Evolutionary conservation across 2,329 filamentous ascomycete genomes (phyloP).

Genomic region (Gyromitra esculenta): DNA sequence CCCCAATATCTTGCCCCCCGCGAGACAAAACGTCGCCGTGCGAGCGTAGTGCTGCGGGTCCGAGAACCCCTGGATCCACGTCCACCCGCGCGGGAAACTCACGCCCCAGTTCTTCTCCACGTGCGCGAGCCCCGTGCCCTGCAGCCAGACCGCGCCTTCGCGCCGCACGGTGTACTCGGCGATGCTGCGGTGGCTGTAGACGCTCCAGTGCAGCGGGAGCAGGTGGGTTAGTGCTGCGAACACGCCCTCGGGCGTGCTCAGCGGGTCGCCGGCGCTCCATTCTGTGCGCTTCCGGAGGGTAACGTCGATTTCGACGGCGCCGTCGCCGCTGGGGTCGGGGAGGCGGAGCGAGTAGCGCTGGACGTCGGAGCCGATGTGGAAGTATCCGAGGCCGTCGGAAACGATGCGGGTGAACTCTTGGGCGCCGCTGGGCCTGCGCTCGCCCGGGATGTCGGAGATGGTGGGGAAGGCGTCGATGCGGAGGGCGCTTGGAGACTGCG

Average conservation of each 20-base stretch:
- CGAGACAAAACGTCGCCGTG: conserved; percentile 51
- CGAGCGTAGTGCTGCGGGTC: background rate
- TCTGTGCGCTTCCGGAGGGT: conserved; percentile 61
- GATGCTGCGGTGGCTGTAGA: conserved; percentile 63
- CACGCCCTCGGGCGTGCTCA: conserved; percentile 63
- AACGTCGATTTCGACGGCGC: conserved; percentile 59
- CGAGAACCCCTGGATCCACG: conserved; percentile 40
- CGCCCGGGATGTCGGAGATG: conserved; percentile 58
- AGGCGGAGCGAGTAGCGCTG: conserved; percentile 50
- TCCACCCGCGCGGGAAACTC: conserved; percentile 53
- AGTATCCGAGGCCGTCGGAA: conserved; percentile 45
- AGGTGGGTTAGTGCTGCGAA: conserved; percentile 60
- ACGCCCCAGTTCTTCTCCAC: conserved; percentile 66
- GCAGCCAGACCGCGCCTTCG: conserved; percentile 56
- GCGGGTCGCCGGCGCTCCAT: conserved; percentile 59
- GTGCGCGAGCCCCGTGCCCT: conserved; percentile 62
- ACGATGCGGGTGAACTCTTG: conserved; percentile 60
- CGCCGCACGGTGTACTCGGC: conserved; percentile 62
- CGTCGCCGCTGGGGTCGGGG: conserved; percentile 28
- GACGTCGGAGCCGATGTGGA: conserved; percentile 14
- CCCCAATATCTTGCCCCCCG: conserved; percentile 61
- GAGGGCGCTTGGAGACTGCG: conserved; percentile 59
- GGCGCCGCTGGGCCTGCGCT: background rate
- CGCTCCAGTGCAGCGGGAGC: conserved; percentile 66
- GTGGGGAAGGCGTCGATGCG: conserved; percentile 62